These are phyloP conservation scores for Actinomortierella wolfii DNA, from an alignment of 371 early-diverging fungal species.

Conservation along the genomic window DNA sequence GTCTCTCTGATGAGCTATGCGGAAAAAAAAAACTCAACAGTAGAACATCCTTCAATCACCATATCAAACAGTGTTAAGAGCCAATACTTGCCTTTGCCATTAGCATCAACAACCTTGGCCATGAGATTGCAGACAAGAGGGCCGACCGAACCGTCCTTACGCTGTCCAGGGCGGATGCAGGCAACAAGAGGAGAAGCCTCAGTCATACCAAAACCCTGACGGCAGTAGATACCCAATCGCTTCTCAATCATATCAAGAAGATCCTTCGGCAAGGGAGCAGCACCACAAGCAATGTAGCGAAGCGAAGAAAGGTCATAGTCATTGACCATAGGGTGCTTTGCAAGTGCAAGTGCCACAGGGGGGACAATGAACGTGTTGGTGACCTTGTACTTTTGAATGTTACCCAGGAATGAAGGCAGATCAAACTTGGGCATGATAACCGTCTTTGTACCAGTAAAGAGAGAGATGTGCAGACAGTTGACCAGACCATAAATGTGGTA, in stretches of 20 bases:
- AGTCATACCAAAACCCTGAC: constrained; percentile 80
- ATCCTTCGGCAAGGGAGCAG: constrained; percentile 79
- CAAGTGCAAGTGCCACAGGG: constrained; percentile 72
- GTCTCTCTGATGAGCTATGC: background rate
- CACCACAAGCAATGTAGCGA: constrained; percentile 70
- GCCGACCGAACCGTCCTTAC: constrained; percentile 69
- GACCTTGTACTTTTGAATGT: constrained; percentile 70
- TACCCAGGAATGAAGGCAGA: constrained; percentile 53
- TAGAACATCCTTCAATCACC: background rate
- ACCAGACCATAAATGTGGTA: constrained; percentile 85
- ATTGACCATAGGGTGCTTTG: constrained; percentile 69
- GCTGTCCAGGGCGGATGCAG: constrained; percentile 32
- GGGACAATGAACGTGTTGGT: constrained; percentile 78
- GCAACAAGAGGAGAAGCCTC: constrained; percentile 59
- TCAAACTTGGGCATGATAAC: constrained; percentile 70
- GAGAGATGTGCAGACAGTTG: constrained; percentile 46
- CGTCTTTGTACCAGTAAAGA: constrained; percentile 35
- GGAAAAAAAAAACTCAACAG: background rate
- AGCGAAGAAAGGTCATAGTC: constrained; percentile 71
- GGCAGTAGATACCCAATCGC: constrained; percentile 58
- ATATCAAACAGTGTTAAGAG: background rate
- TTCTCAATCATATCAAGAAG: constrained; percentile 55
- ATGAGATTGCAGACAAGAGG: constrained; percentile 68
- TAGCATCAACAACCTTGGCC: constrained; percentile 69
- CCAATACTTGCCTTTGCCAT: constrained; percentile 48